Percentiles rank a stretch among this genome's conserved stretches.
Conservation (phyloP, 805 yeast species). For the Myxozyma geophila region DNA sequence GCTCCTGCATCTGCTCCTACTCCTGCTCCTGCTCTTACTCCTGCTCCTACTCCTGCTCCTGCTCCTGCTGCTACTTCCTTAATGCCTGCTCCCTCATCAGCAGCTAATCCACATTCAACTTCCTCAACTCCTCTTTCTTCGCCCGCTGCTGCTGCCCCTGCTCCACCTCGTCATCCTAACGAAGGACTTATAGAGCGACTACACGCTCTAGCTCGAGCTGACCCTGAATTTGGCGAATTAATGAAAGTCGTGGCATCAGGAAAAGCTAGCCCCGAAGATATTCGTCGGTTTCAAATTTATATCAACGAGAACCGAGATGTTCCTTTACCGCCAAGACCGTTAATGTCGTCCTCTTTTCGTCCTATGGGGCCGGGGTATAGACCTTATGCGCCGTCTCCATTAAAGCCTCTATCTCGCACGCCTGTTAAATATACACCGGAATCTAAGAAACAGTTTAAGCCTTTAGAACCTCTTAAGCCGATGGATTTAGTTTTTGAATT, state of each 20-base stretch:
- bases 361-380: background rate
- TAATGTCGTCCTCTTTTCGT: background rate
- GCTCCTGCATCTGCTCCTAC: background rate
- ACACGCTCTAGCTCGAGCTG: constrained; percentile 78
- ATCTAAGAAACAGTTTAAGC: constrained; percentile 10
- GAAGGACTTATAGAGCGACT: constrained; percentile 73
- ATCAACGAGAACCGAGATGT: constrained; percentile 54
- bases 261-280: constrained; percentile 70
- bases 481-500: constrained; percentile 78
- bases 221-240: constrained; percentile 65
- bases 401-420: background rate
- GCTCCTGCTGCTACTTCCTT: background rate
- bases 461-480: constrained; percentile 31
- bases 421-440: constrained; percentile 8
- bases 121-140: background rate
- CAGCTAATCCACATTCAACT: background rate
- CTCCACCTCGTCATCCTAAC: constrained; percentile 17
- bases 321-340: background rate
- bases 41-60: background rate
- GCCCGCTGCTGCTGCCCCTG: background rate
- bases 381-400: constrained; percentile 3
- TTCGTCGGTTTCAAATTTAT: constrained; percentile 76
- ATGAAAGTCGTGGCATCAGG: constrained; percentile 91
- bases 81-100: too few species aligned
- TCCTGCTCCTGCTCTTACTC: too few species aligned